Conservation (phyloP, 306 rosid genomes). For the Boehmeria nivea region DNA sequence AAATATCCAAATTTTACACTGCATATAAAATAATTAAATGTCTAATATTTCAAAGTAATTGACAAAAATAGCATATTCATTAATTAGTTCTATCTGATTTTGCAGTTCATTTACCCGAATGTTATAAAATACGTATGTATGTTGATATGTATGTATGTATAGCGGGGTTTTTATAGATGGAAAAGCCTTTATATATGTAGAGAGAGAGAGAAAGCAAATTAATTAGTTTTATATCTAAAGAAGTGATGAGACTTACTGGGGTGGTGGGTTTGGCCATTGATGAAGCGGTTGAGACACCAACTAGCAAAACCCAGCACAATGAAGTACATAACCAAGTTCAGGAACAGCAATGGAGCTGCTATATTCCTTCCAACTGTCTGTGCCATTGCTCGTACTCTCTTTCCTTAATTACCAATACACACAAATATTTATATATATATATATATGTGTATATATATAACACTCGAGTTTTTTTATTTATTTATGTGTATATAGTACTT, state of each 20-base stretch:
- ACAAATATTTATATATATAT: too few species aligned
- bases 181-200: not conserved
- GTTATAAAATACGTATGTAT: too few species aligned
- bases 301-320: slow-evolving; percentile 78
- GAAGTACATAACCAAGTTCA: slow-evolving; percentile 77
- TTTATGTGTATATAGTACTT: not conserved
- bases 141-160: too few species aligned
- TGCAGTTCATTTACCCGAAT: too few species aligned
- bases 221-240: not conserved
- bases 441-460: too few species aligned
- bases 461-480: not conserved
- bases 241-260: slow-evolving; percentile 50
- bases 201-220: not conserved
- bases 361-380: slow-evolving; percentile 62
- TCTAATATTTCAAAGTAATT: too few species aligned
- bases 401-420: not conserved
- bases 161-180: too few species aligned
- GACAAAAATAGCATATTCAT: too few species aligned
- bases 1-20: too few species aligned
- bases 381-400: slow-evolving; percentile 51
- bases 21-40: too few species aligned
- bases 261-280: slow-evolving; percentile 86
- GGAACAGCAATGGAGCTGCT: slow-evolving; percentile 78
- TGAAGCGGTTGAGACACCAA: slow-evolving; percentile 70
- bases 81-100: too few species aligned